Conservation (phyloP, 768 basidiomycete species). For the Lactarius akahatsu region DNA sequence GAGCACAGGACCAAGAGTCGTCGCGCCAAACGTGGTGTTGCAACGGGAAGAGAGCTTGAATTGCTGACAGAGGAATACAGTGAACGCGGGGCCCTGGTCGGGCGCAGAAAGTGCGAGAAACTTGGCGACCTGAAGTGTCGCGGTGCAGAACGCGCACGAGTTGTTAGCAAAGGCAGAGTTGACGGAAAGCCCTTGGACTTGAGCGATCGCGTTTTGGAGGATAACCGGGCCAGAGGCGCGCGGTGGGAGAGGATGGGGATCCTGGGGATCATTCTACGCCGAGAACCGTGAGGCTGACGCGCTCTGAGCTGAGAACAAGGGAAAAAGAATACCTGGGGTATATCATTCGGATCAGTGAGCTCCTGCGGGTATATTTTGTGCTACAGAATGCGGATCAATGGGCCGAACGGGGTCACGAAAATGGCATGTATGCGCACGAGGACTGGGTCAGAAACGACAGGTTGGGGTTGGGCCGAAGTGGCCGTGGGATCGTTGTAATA, state of each 20-base stretch:
- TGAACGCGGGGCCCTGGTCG: slow-evolving; percentile 54
- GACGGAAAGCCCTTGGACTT: slow-evolving; percentile 53
- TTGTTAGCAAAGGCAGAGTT: slow-evolving; percentile 55
- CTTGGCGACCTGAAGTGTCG: slow-evolving; percentile 60
- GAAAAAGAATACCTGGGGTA: slow-evolving; percentile 45
- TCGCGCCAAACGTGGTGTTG: slow-evolving; percentile 45
- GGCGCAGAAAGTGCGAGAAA: slow-evolving; percentile 66
- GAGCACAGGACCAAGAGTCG: slow-evolving; percentile 55
- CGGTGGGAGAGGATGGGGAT: slow-evolving; percentile 67
- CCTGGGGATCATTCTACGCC: slow-evolving; percentile 50
- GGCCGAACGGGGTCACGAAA: not conserved
- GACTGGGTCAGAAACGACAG: slow-evolving; percentile 72
- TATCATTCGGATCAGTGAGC: slow-evolving; percentile 62
- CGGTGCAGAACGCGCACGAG: slow-evolving; percentile 59
- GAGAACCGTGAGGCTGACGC: not conserved
- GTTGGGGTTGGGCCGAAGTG: slow-evolving; percentile 71
- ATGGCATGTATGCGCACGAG: slow-evolving; percentile 40
- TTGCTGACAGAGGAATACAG: slow-evolving; percentile 58
- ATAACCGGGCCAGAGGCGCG: slow-evolving; percentile 47
- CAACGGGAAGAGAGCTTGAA: slow-evolving; percentile 53
- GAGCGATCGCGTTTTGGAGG: slow-evolving; percentile 51
- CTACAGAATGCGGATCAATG: slow-evolving; percentile 36
- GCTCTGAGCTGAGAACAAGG: not conserved
- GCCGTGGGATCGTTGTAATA: slow-evolving; percentile 76
- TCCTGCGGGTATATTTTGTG: slow-evolving; percentile 55